phyloP scores from a whole-genome alignment of 257 asterid species.

The Lavandula angustifolia region DNA sequence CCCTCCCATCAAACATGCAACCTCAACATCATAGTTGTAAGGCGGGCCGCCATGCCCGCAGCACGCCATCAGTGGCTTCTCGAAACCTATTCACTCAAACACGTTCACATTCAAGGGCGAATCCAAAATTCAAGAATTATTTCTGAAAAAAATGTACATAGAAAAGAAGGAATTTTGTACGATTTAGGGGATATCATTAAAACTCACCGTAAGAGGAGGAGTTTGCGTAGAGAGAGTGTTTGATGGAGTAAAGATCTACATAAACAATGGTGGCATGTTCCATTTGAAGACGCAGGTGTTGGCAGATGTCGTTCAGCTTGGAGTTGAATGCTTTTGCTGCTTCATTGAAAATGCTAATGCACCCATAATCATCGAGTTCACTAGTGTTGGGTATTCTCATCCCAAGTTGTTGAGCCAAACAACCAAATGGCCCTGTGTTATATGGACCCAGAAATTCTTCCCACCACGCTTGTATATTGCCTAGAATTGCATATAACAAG shows the following conservation, averaged over 20 bases:
- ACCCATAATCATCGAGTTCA: conserved; percentile 45
- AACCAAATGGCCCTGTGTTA: conserved; percentile 56
- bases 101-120: too few species aligned
- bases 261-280: conserved; percentile 35
- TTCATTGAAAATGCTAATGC: conserved; percentile 38
- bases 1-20: conserved; percentile 33
- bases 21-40: conserved; percentile 41
- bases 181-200: too few species aligned
- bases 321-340: conserved; percentile 44
- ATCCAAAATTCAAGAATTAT: too few species aligned
- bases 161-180: too few species aligned
- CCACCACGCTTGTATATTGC: conserved; percentile 42
- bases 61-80: conserved; percentile 53
- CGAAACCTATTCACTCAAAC: conserved; percentile 35
- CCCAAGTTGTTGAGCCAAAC: conserved; percentile 46
- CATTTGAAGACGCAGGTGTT: conserved; percentile 38
- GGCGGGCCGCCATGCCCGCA: conserved; percentile 62
- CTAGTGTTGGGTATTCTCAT: conserved; percentile 6
- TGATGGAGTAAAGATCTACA: conserved; percentile 43
- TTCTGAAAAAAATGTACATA: too few species aligned
- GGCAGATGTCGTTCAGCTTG: conserved; percentile 30
- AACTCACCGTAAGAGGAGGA: conserved; percentile 31
- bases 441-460: conserved; percentile 55
- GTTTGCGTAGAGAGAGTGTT: conserved; percentile 37
- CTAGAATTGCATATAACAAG: too few species aligned